Evolutionary conservation across 352 stramenopile genomes (phyloP).

Genomic region (Globisporangium heterothallicum): DNA sequence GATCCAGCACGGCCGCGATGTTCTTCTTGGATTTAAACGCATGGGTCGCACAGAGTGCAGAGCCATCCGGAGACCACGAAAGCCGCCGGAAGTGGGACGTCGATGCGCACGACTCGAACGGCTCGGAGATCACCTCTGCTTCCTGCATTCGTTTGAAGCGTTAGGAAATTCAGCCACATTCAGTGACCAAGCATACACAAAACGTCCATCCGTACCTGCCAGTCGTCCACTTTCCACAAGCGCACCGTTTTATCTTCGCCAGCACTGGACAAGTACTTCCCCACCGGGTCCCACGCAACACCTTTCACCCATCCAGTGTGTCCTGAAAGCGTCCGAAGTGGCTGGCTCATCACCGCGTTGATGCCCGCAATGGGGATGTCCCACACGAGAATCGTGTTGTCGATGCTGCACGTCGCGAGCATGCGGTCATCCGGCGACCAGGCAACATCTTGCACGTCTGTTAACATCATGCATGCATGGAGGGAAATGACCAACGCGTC

Average conservation of each 20-base stretch:
- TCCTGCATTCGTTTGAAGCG: slow-evolving; percentile 23
- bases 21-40: slow-evolving; percentile 87
- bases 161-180: neutral
- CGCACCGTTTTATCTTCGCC: slow-evolving; percentile 85
- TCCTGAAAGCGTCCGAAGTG: slow-evolving; percentile 65
- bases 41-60: slow-evolving; percentile 73
- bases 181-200: neutral
- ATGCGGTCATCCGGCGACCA: slow-evolving; percentile 87
- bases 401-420: slow-evolving; percentile 85
- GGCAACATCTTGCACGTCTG: slow-evolving; percentile 81
- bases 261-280: slow-evolving; percentile 85
- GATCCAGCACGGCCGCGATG: slow-evolving; percentile 71
- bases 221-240: slow-evolving; percentile 79
- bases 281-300: slow-evolving; percentile 82
- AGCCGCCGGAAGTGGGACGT: slow-evolving; percentile 81
- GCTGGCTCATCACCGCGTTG: slow-evolving; percentile 69
- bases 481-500: too few species aligned
- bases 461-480: slow-evolving; percentile 3
- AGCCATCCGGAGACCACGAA: slow-evolving; percentile 82
- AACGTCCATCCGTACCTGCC: slow-evolving; percentile 31
- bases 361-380: slow-evolving; percentile 52
- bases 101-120: slow-evolving; percentile 71
- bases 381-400: slow-evolving; percentile 87
- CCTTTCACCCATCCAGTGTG: slow-evolving; percentile 87
- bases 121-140: slow-evolving; percentile 52